Evolutionary conservation across 257 asterid species (phyloP), one percentile per base, ranked within the genome.

Genomic region (Anisodus tanguticus): DNA sequence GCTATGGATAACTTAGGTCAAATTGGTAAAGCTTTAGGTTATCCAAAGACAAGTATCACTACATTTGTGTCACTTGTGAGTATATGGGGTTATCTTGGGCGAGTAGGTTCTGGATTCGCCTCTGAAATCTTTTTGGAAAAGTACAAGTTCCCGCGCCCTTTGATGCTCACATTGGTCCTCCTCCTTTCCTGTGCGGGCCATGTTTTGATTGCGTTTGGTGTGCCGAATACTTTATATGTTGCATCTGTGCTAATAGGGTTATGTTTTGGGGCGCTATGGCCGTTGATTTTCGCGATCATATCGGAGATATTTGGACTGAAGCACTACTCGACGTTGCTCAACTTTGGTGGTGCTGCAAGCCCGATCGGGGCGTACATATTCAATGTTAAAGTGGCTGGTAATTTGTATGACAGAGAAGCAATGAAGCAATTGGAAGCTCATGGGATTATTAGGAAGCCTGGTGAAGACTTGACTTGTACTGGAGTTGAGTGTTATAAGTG

Each of bases 261-360:
- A 22, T 90, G 88, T 78, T 90, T 88, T 55, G 93, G 93, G 3
- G 93, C 93, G 2, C 88, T 84, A 4, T 88, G 91, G 91, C 93
- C 93, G 6, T 51, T 90, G 70, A 86, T 88, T 9, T 90, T 88
- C 6, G 86, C 91, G 0, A 90, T 90, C 68, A 90, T 90, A 53
- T 90, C 93, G 1, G 91, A 90, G 26, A 17, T 90, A 8, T 90
- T 90, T 39, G 93, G 91, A 4, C 89, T 90, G 9, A 90, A 87
- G 41, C 89, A 88, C 83, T 91, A 90, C 79, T 90, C 94, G 2
- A 91, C 93, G 6, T 80, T 91, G 83, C 84, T 64, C 83, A 91
- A 88, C 79, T 85, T 89, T n/a, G 94, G 93, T 2, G 94, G 88
- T 13, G 94, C 91, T 10, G 94, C 94, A 4, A 91, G 93, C 22